These are phyloP conservation scores for Tuber microsphaerosporum DNA, from an alignment of 495 filamentous ascomycete species.

Conservation along the genomic window DNA sequence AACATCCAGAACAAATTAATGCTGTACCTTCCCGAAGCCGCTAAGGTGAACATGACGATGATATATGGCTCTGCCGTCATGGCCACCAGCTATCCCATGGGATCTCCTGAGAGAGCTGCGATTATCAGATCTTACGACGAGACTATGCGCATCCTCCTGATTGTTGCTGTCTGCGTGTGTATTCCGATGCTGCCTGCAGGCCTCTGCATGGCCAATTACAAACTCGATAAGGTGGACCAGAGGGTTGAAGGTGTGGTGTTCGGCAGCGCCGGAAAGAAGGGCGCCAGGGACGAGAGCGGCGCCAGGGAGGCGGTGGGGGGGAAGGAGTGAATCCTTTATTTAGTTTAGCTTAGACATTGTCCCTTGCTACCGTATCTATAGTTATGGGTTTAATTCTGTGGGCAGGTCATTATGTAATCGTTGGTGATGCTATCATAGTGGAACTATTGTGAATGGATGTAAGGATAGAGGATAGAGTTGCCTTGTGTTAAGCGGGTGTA, in stretches of 20 bases:
- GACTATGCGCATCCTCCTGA: conserved; percentile 54
- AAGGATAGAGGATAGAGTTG: neutral
- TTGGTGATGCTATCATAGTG: neutral
- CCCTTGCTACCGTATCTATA: neutral
- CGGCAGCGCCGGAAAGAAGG: conserved; percentile 8
- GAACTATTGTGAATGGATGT: neutral
- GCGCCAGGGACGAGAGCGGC: neutral
- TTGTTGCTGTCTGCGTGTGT: conserved; percentile 50
- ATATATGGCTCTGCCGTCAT: conserved; percentile 56
- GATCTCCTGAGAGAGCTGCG: conserved; percentile 51
- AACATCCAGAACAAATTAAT: conserved; percentile 54
- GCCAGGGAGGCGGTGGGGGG: neutral
- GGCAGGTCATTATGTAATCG: neutral
- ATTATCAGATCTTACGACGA: conserved; percentile 58
- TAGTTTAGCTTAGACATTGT: neutral
- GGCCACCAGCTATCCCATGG: conserved; percentile 52
- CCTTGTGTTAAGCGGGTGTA: neutral
- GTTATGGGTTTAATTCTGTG: neutral
- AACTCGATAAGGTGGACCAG: conserved; percentile 47
- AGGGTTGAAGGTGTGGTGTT: conserved; percentile 23
- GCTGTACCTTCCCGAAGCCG: conserved; percentile 49
- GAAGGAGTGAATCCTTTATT: neutral
- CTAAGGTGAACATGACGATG: conserved; percentile 43
- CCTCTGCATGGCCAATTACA: conserved; percentile 53
- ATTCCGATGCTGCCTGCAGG: conserved; percentile 54